phyloP scores from a whole-genome alignment of 192 early-diverging fungal species.

The Coemansia sp. region DNA sequence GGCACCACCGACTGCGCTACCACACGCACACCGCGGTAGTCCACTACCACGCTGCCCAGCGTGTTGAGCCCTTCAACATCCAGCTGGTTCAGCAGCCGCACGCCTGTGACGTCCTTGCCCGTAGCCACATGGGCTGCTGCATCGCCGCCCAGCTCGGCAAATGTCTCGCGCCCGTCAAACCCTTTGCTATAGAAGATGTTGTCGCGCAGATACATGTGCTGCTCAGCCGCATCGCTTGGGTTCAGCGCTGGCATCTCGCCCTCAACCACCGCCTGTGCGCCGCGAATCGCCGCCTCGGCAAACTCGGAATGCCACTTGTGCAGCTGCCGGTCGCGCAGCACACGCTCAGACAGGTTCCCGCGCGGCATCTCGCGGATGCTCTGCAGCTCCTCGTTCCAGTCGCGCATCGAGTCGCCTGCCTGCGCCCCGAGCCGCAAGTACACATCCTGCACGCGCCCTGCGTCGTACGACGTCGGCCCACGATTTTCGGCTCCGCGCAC shows the following conservation, averaged over 20 bases:
- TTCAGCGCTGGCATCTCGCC: slow-evolving; percentile 76
- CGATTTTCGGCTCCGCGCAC: slow-evolving; percentile 57
- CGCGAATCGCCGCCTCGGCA: slow-evolving; percentile 82
- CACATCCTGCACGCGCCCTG: slow-evolving; percentile 31
- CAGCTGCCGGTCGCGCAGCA: slow-evolving; percentile 80
- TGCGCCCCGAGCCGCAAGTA: slow-evolving; percentile 30
- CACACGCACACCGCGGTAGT: slow-evolving; percentile 87
- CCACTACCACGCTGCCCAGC: slow-evolving; percentile 85
- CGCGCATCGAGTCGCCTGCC: slow-evolving; percentile 59
- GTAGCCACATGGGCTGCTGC: slow-evolving; percentile 91
- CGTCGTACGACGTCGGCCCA: slow-evolving; percentile 30
- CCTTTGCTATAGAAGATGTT: slow-evolving; percentile 95
- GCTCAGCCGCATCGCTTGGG: slow-evolving; percentile 70
- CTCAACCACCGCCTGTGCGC: slow-evolving; percentile 81
- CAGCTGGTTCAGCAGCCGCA: slow-evolving; percentile 69
- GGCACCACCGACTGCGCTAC: slow-evolving; percentile 94
- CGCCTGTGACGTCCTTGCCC: slow-evolving; percentile 92
- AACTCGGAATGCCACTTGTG: slow-evolving; percentile 89
- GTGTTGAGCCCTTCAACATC: slow-evolving; percentile 83
- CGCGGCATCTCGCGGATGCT: slow-evolving; percentile 81
- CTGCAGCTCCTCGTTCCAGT: slow-evolving; percentile 98
- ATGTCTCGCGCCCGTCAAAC: slow-evolving; percentile 83
- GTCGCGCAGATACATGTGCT: slow-evolving; percentile 89
- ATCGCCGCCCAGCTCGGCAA: slow-evolving; percentile 78
- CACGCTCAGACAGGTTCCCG: slow-evolving; percentile 72